These are phyloP conservation scores for Solanum ahanhuiri DNA, from an alignment of 257 asterid species.

Conservation along the genomic window DNA sequence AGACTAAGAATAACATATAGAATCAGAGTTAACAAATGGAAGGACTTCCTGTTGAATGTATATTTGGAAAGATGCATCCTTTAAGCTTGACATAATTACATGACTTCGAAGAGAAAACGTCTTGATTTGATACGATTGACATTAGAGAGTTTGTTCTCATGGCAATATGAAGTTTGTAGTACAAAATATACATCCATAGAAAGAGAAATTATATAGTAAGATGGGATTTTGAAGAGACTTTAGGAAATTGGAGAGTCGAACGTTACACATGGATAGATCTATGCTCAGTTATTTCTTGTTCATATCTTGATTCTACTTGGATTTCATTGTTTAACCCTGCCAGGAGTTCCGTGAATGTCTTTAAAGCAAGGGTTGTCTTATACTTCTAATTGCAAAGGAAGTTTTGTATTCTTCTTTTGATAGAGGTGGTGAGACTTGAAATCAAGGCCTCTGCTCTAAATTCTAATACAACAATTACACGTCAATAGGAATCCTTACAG, in stretches of 20 bases:
- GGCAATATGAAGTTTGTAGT: neutral
- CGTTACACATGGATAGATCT: neutral
- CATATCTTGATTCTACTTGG: neutral
- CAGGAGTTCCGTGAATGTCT: neutral
- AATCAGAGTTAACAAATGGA: neutral
- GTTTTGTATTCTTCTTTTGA: neutral
- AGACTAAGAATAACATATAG: neutral
- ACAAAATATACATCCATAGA: neutral
- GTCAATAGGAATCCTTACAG: neutral
- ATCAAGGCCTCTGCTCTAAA: neutral
- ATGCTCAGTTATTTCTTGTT: neutral
- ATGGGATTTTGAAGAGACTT: neutral
- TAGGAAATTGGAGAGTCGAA: neutral
- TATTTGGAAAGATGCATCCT: neutral
- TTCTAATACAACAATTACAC: neutral
- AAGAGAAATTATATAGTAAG: neutral
- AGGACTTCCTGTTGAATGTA: neutral
- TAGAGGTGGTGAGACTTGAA: neutral
- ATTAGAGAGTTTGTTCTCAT: neutral
- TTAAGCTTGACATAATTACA: neutral
- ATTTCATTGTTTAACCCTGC: neutral
- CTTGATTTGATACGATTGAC: neutral
- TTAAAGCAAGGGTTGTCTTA: neutral
- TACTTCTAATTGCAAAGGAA: neutral
- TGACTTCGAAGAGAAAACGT: neutral